These are phyloP conservation scores for Cerrena zonata DNA, from an alignment of 1,284 basidiomycete species.

Conservation along the genomic window DNA sequence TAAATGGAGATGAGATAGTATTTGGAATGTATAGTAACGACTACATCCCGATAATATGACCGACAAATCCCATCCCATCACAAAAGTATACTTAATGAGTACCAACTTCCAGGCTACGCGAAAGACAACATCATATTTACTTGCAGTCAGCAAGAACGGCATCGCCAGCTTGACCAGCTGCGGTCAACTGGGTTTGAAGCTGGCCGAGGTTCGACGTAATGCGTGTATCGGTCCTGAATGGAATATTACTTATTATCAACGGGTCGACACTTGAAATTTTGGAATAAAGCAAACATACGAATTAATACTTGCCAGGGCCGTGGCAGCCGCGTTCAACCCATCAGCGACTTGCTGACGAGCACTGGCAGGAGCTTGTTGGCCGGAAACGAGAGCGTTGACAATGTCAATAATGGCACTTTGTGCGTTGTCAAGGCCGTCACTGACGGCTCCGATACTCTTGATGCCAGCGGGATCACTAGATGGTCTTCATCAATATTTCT, in stretches of 20 bases:
- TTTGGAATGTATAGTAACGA: too few relatives aligned
- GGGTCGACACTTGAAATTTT: not conserved
- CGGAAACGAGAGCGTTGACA: constrained; percentile 30
- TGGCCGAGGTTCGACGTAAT: constrained; percentile 8
- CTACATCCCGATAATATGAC: too few relatives aligned
- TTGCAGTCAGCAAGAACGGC: constrained; percentile 16
- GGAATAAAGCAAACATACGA: constrained; percentile 24
- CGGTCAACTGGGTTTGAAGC: constrained; percentile 3
- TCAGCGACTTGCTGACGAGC: constrained; percentile 30
- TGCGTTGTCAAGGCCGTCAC: constrained; percentile 26
- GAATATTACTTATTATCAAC: not conserved
- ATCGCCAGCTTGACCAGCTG: constrained; percentile 8
- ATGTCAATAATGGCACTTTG: constrained; percentile 30
- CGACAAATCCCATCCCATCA: too few relatives aligned
- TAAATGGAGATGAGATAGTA: too few relatives aligned
- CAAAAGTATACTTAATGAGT: too few relatives aligned
- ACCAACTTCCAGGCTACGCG: too few relatives aligned
- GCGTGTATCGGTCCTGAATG: constrained; percentile 2
- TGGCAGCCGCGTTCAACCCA: constrained; percentile 28
- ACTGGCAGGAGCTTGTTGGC: constrained; percentile 29
- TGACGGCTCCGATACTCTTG: constrained; percentile 21
- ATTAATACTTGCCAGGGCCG: constrained; percentile 27
- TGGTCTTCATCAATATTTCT: not conserved
- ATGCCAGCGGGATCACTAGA: constrained; percentile 26
- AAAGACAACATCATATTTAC: too few relatives aligned